These are phyloP conservation scores for Aspergillus sp. DNA, from an alignment of 2,329 filamentous ascomycete species.

Conservation along the genomic window DNA sequence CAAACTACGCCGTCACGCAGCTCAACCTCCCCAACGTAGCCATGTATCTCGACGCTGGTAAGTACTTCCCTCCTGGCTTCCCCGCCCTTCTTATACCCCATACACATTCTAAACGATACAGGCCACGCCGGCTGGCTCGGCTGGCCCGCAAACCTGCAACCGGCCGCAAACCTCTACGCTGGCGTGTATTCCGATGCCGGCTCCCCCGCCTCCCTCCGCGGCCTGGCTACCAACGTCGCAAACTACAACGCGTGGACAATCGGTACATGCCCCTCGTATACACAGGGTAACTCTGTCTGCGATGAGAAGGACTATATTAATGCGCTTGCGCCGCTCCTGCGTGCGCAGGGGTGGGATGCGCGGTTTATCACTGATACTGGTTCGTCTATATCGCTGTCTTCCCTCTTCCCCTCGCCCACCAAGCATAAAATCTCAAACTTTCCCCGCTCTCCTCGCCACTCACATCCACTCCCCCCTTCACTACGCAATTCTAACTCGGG, in stretches of 20 bases:
- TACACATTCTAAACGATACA: no score
- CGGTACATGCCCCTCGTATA: conserved; percentile 50
- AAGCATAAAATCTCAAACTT: no score
- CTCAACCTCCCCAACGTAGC: conserved; percentile 65
- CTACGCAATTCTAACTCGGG: no score
- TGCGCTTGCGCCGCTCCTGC: conserved; percentile 55
- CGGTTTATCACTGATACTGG: conserved; percentile 62
- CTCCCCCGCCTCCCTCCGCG: conserved; percentile 53
- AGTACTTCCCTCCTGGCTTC: neutral
- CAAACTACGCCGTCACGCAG: conserved; percentile 59
- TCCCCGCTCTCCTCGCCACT: no score
- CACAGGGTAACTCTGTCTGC: conserved; percentile 53
- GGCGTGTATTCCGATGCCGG: conserved; percentile 53
- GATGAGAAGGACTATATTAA: conserved; percentile 60
- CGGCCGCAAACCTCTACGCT: conserved; percentile 55
- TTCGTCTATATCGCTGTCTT: conserved; percentile 28
- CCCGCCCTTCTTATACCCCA: no score
- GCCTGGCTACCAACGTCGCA: conserved; percentile 61
- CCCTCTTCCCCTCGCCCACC: no score
- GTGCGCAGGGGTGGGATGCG: conserved; percentile 54
- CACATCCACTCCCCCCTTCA: no score
- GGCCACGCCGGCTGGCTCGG: conserved; percentile 67
- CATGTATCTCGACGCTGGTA: conserved; percentile 66
- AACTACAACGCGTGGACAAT: conserved; percentile 63
- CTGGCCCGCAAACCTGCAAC: conserved; percentile 63